Evolutionary conservation across 2,329 filamentous ascomycete genomes (phyloP).

Genomic region (Myrmaecium sp.): DNA sequence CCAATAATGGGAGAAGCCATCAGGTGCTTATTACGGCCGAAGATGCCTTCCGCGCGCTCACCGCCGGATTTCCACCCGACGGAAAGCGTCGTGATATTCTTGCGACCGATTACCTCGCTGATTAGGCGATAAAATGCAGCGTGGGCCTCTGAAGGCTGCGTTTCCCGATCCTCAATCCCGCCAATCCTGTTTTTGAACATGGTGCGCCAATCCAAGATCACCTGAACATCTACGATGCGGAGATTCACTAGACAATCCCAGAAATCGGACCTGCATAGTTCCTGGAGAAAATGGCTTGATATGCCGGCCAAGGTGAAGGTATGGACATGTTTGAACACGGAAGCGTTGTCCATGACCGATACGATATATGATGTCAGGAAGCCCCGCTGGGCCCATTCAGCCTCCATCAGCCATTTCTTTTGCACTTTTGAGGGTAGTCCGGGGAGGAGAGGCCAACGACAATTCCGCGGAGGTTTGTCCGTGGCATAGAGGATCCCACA

Average conservation of each 20-base stretch:
- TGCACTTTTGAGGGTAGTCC: slow-evolving; percentile 43
- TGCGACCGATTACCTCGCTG: slow-evolving; percentile 30
- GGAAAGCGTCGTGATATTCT: slow-evolving; percentile 39
- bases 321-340: slow-evolving; percentile 36
- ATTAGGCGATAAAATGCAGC: slow-evolving; percentile 37
- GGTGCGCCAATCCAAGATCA: slow-evolving; percentile 50
- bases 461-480: too few species aligned
- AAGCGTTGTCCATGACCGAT: slow-evolving; percentile 42
- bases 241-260: slow-evolving; percentile 43
- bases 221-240: slow-evolving; percentile 37
- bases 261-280: slow-evolving; percentile 40
- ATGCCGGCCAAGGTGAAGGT: slow-evolving; percentile 47
- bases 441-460: slow-evolving; percentile 38
- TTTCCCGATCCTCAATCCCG: too few species aligned
- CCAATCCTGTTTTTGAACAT: slow-evolving; percentile 35
- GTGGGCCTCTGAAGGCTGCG: slow-evolving; percentile 36
- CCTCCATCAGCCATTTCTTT: slow-evolving; percentile 50
- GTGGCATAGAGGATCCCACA: too few species aligned
- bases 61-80: slow-evolving; percentile 53
- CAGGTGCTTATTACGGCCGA: slow-evolving; percentile 44
- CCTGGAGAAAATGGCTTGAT: slow-evolving; percentile 41
- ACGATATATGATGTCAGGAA: slow-evolving; percentile 53
- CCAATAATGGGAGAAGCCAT: slow-evolving; percentile 42
- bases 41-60: slow-evolving; percentile 45
- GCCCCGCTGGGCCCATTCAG: slow-evolving; percentile 50